Evolutionary conservation across 176 grass and related monocot species (phyloP).

Genomic region (Cenchrus americanus): DNA sequence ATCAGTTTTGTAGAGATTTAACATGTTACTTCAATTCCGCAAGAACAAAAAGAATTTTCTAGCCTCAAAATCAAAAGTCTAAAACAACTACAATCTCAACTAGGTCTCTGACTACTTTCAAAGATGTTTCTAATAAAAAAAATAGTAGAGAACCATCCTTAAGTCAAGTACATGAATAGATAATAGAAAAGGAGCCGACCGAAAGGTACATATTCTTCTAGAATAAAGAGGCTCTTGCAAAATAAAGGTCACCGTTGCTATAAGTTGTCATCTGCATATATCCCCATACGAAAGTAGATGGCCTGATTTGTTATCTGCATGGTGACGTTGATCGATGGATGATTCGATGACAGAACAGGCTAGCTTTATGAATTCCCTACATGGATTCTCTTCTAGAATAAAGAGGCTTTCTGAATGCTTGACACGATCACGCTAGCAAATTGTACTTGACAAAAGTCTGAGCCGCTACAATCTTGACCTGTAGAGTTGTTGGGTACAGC

Average conservation of each 20-base stretch:
- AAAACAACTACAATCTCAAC: no score
- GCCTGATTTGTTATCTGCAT: neutral
- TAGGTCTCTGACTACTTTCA: neutral
- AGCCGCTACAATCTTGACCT: no score
- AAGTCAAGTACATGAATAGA: neutral
- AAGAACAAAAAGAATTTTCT: neutral
- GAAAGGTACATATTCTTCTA: slow-evolving; percentile 6
- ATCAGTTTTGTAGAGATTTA: neutral
- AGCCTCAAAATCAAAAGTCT: neutral
- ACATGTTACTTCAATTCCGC: neutral
- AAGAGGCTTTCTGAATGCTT: neutral
- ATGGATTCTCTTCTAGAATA: no score
- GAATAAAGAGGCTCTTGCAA: slow-evolving; percentile 18
- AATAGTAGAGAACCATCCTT: neutral
- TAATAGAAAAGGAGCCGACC: neutral
- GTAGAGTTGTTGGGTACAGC: no score
- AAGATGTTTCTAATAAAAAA: neutral
- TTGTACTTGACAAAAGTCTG: neutral
- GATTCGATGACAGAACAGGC: neutral
- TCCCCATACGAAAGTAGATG: slow-evolving; percentile 8
- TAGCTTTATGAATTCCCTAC: neutral
- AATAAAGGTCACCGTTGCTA: neutral
- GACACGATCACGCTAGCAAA: neutral
- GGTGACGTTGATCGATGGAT: neutral
- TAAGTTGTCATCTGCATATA: slow-evolving; percentile 35